phyloP scores from a whole-genome alignment of 2,329 filamentous ascomycete species.

The Pseudogymnoascus sp. region DNA sequence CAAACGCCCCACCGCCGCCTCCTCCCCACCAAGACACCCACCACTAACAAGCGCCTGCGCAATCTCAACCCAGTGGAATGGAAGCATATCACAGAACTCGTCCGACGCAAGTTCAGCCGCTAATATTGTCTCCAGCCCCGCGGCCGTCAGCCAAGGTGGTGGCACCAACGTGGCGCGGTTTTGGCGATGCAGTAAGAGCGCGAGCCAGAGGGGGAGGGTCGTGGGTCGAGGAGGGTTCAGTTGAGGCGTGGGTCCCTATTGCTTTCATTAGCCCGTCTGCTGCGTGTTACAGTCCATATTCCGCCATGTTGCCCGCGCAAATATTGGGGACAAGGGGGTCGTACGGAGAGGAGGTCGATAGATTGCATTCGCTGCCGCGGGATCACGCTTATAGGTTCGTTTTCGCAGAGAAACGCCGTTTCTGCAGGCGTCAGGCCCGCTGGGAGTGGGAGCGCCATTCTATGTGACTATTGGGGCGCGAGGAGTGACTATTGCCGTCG shows the following conservation, averaged over 20 bases:
- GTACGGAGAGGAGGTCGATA: constrained; percentile 77
- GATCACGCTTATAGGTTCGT: constrained; percentile 90
- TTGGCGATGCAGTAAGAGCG: constrained; percentile 88
- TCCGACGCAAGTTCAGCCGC: constrained; percentile 68
- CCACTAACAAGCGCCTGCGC: constrained; percentile 80
- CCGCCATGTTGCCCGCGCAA: too few relatives aligned
- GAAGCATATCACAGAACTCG: constrained; percentile 70
- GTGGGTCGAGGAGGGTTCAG: constrained; percentile 76
- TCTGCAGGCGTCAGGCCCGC: constrained; percentile 70
- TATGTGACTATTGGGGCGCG: neutral
- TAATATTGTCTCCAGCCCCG: constrained; percentile 69
- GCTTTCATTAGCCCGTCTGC: neutral
- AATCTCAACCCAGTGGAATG: constrained; percentile 93
- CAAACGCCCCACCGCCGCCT: constrained; percentile 64
- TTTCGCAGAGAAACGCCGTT: constrained; percentile 91
- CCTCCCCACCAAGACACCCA: constrained; percentile 72
- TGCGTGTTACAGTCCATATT: neutral
- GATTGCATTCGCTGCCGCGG: constrained; percentile 84
- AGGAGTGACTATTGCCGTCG: neutral
- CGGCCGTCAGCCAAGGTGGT: constrained; percentile 76
- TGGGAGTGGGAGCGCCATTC: constrained; percentile 29
- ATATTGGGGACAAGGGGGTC: constrained; percentile 55
- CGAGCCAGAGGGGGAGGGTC: constrained; percentile 84
- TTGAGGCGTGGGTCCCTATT: constrained; percentile 66
- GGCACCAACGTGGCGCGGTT: constrained; percentile 86